A percentile compares a stretch with the other conserved stretches of the same genome.
Evolutionary conservation across 2,329 filamentous ascomycete genomes (phyloP).

Genomic region (Cladorrhinum sp.): DNA sequence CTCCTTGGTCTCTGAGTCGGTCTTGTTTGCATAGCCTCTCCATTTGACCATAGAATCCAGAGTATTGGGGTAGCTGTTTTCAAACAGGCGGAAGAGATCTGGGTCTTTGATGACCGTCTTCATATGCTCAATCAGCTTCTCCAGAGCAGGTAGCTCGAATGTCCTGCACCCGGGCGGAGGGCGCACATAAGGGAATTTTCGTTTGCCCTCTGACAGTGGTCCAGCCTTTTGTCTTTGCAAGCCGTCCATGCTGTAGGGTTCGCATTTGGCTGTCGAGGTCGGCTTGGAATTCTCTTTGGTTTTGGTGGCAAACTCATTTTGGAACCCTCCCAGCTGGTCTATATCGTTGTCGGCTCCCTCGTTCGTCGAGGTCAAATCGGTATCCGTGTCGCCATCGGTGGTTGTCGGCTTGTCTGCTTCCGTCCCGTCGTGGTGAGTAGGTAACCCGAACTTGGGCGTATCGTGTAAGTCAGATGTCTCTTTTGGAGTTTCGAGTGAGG

Average conservation of each 20-base stretch:
- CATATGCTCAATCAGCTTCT: slow-evolving; percentile 57
- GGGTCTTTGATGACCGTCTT: slow-evolving; percentile 42
- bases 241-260: slow-evolving; percentile 24
- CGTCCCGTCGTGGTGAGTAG: neutral
- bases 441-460: neutral
- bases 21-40: slow-evolving; percentile 57
- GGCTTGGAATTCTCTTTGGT: neutral
- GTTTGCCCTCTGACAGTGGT: slow-evolving; percentile 30
- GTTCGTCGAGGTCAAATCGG: neutral
- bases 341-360: neutral
- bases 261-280: slow-evolving; percentile 1
- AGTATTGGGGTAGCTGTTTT: slow-evolving; percentile 81
- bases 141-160: slow-evolving; percentile 66
- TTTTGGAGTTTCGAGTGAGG: slow-evolving; percentile 5
- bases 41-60: slow-evolving; percentile 79
- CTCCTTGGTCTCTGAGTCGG: slow-evolving; percentile 32
- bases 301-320: neutral
- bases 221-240: slow-evolving; percentile 27
- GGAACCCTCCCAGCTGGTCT: neutral
- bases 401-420: slow-evolving; percentile 1
- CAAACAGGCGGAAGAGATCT: slow-evolving; percentile 75
- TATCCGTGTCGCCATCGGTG: neutral
- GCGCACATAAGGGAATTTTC: slow-evolving; percentile 40
- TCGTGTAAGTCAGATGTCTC: slow-evolving; percentile 14
- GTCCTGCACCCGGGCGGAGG: slow-evolving; percentile 67